These are phyloP conservation scores for Fraxinus quadrangulata DNA, from an alignment of 257 asterid species.

Conservation along the genomic window DNA sequence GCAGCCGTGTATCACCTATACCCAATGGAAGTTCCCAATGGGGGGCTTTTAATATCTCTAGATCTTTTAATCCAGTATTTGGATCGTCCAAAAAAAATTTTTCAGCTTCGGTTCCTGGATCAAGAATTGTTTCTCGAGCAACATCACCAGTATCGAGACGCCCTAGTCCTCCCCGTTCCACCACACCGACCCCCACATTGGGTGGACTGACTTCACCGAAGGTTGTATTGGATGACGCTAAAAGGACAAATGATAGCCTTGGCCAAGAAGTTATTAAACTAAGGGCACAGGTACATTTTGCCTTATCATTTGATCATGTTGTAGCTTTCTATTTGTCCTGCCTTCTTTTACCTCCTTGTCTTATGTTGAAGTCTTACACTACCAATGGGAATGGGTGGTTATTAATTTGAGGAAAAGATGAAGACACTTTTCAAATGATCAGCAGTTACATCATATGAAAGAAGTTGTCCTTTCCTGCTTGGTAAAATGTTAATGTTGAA, in stretches of 20 bases:
- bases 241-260: constrained; percentile 62
- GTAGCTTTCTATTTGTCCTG: not conserved
- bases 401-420: constrained; percentile 14
- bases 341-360: not conserved
- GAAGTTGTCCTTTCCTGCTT: constrained; percentile 17
- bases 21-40: constrained; percentile 86
- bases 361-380: constrained; percentile 13
- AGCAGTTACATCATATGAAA: not conserved
- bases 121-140: constrained; percentile 97
- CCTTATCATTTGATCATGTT: not conserved
- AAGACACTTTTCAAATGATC: constrained; percentile 12
- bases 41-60: constrained; percentile 78
- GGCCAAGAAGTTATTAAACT: constrained; percentile 78
- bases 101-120: constrained; percentile 98
- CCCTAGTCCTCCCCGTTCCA: constrained; percentile 95
- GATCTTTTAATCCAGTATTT: constrained; percentile 80
- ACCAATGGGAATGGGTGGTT: constrained; percentile 15
- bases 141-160: constrained; percentile 94
- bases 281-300: constrained; percentile 75
- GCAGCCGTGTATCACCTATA: constrained; percentile 92
- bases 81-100: constrained; percentile 88
- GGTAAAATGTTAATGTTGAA: constrained; percentile 19
- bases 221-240: constrained; percentile 62
- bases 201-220: constrained; percentile 93
- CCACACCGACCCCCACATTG: constrained; percentile 94